These are phyloP conservation scores for Penicillium glabrum DNA, from an alignment of 2,329 filamentous ascomycete species.

Conservation along the genomic window DNA sequence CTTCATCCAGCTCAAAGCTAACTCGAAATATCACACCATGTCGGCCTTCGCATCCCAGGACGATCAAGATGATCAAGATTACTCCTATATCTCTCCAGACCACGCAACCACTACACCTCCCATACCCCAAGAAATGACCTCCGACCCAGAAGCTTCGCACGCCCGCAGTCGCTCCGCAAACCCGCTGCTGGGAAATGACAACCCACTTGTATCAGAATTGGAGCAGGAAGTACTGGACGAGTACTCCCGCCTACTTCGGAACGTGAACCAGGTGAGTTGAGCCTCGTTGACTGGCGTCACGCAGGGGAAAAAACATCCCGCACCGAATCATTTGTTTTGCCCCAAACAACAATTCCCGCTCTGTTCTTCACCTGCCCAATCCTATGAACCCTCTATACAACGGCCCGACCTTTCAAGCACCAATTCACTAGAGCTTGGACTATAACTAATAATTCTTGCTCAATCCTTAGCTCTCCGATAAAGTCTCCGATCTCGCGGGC, in stretches of 20 bases:
- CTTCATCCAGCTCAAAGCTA: neutral
- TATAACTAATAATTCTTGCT: neutral
- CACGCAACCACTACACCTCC: conserved; percentile 18
- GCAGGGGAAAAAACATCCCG: neutral
- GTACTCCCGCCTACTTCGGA: conserved; percentile 81
- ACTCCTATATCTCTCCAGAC: conserved; percentile 19
- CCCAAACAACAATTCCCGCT: neutral
- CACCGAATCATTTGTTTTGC: neutral
- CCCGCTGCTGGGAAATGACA: conserved; percentile 39
- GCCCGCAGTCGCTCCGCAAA: conserved; percentile 27
- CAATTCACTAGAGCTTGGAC: neutral
- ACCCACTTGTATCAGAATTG: conserved; percentile 62
- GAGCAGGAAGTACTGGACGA: conserved; percentile 96
- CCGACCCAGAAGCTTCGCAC: conserved; percentile 17
- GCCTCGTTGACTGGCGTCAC: neutral
- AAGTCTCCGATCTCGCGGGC: conserved; percentile 59
- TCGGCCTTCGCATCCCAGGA: conserved; percentile 22
- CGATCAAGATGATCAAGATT: conserved; percentile 17
- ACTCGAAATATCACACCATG: conserved; percentile 7
- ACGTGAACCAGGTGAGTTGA: conserved; percentile 76
- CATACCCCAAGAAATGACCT: conserved; percentile 12
- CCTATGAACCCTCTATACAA: neutral
- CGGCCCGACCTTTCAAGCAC: neutral
- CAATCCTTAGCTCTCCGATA: conserved; percentile 31
- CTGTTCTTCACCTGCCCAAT: neutral